These are phyloP conservation scores for Gossypium trilobum DNA, from an alignment of 441 rosid species.

Conservation along the genomic window DNA sequence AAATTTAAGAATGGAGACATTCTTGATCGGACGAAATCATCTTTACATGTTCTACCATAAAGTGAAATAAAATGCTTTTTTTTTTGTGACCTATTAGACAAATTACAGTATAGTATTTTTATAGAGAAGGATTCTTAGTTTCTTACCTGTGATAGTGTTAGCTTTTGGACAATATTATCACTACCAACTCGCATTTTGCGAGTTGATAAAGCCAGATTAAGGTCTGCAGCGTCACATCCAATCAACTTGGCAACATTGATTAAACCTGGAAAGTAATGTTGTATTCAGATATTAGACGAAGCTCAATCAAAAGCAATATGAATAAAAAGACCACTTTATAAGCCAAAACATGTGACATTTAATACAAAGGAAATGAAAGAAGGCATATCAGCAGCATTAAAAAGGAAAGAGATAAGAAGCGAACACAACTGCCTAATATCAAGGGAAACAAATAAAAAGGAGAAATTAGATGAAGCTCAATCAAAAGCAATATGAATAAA, in stretches of 20 bases:
- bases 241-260: slow-evolving; percentile 67
- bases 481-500: slow-evolving; percentile 5
- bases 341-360: background rate
- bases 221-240: slow-evolving; percentile 61
- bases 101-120: background rate
- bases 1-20: background rate
- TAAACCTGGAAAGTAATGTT: slow-evolving; percentile 48
- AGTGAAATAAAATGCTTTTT: background rate
- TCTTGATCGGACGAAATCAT: background rate
- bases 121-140: slow-evolving; percentile 21
- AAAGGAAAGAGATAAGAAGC: background rate
- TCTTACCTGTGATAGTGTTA: slow-evolving; percentile 79
- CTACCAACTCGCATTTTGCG: slow-evolving; percentile 94
- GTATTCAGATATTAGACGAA: slow-evolving; percentile 4
- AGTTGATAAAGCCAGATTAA: slow-evolving; percentile 71
- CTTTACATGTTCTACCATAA: background rate
- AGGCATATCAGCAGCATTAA: background rate
- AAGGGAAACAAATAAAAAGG: background rate
- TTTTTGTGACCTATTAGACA: background rate
- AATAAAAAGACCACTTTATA: background rate
- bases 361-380: background rate
- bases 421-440: background rate
- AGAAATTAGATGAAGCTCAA: background rate
- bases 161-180: slow-evolving; percentile 80
- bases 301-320: slow-evolving; percentile 5